phyloP scores from a whole-genome alignment of 352 stramenopile genomes.

The Phytophthora brassicae region DNA sequence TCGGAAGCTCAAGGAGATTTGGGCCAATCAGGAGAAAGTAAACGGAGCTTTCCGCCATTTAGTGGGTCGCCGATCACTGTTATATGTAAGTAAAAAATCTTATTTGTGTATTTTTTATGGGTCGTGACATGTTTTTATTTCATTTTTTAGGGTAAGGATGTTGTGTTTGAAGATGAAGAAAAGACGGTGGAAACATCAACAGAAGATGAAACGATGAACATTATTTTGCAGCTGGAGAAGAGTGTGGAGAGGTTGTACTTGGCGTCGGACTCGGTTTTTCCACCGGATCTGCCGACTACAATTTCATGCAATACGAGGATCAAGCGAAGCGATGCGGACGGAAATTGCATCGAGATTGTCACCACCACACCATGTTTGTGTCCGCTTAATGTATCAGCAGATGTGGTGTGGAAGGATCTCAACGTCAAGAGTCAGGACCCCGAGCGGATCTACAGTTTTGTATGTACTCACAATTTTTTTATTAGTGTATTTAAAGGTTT shows the following conservation, averaged over 20 bases:
- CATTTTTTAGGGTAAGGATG: slow-evolving; percentile 27
- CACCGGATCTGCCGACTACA: slow-evolving; percentile 18
- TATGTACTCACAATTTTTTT: slow-evolving; percentile 19
- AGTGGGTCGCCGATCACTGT: slow-evolving; percentile 26
- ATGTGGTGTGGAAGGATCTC: slow-evolving; percentile 35
- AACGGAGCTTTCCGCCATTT: slow-evolving; percentile 30
- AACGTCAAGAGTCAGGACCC: slow-evolving; percentile 36
- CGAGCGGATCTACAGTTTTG: slow-evolving; percentile 38
- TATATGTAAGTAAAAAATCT: slow-evolving; percentile 21
- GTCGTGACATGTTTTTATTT: slow-evolving; percentile 1
- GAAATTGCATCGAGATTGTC: slow-evolving; percentile 33
- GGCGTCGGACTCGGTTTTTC: slow-evolving; percentile 35
- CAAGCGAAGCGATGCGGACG: slow-evolving; percentile 23
- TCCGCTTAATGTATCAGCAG: slow-evolving; percentile 14
- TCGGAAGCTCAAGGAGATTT: slow-evolving; percentile 38
- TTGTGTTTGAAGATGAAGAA: slow-evolving; percentile 27
- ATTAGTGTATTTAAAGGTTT: too few relatives aligned
- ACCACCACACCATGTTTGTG: slow-evolving; percentile 34
- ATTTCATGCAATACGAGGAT: slow-evolving; percentile 37
- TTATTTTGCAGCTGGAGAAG: slow-evolving; percentile 38
- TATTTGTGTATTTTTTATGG: slow-evolving; percentile 15
- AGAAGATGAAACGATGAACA: slow-evolving; percentile 27
- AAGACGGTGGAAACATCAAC: slow-evolving; percentile 1
- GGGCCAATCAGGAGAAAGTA: slow-evolving; percentile 34
- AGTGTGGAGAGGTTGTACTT: slow-evolving; percentile 31